Evolutionary conservation across 495 filamentous ascomycete species (phyloP).

Genomic region (Achaetomiella virescens): DNA sequence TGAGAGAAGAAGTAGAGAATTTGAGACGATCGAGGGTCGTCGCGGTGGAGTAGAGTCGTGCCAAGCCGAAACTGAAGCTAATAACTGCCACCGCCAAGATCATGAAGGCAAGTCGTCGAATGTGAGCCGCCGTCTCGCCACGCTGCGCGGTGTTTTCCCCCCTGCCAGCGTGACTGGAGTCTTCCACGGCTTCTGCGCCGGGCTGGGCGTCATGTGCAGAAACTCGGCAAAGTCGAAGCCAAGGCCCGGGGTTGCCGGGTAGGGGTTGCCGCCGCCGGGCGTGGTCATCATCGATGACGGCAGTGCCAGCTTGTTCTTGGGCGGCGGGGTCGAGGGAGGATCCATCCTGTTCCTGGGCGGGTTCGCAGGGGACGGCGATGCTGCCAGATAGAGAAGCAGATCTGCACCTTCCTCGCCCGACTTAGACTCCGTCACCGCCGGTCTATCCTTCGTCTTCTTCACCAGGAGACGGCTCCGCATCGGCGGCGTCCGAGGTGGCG

Average conservation of each 20-base stretch:
- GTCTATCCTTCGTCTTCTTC: slow-evolving; percentile 24
- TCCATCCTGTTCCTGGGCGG: slow-evolving; percentile 44
- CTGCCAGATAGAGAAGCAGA: slow-evolving; percentile 83
- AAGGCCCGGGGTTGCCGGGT: slow-evolving; percentile 54
- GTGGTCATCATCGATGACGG: slow-evolving; percentile 90
- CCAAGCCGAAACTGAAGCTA: too few species aligned
- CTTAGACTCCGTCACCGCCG: slow-evolving; percentile 30
- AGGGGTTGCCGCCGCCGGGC: slow-evolving; percentile 58
- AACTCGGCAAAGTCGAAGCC: slow-evolving; percentile 95
- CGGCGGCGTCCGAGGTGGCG: slow-evolving; percentile 77
- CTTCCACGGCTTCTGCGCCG: slow-evolving; percentile 80
- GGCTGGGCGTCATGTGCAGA: slow-evolving; percentile 92
- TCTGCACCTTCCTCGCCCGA: slow-evolving; percentile 80
- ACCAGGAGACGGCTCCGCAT: slow-evolving; percentile 49
- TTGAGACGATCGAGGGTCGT: too few species aligned
- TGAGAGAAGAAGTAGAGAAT: background rate
- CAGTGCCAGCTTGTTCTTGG: slow-evolving; percentile 60
- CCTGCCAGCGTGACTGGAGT: slow-evolving; percentile 45
- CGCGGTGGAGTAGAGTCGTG: too few species aligned
- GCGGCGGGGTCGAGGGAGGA: slow-evolving; percentile 82
- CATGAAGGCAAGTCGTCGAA: slow-evolving; percentile 37
- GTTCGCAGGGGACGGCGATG: slow-evolving; percentile 79
- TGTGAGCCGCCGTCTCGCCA: slow-evolving; percentile 37
- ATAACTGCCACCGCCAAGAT: background rate
- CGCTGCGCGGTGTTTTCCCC: slow-evolving; percentile 38